Evolutionary conservation across 2,329 filamentous ascomycete species (phyloP).

Genomic region (Aspergillus cejpii): DNA sequence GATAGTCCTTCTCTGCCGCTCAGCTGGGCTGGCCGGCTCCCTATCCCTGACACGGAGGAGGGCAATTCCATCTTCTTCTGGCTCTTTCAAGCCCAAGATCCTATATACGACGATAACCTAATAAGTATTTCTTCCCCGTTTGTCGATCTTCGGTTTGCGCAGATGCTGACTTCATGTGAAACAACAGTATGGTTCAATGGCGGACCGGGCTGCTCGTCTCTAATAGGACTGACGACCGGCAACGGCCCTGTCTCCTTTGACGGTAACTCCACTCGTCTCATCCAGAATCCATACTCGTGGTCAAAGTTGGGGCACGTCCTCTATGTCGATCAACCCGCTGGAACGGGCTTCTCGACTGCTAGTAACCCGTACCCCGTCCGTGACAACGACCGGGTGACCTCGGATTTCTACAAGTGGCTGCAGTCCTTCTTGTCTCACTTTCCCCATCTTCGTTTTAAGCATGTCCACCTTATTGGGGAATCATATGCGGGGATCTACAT

Average conservation of each 20-base stretch:
- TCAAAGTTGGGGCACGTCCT: constrained; percentile 30
- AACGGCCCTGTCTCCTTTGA: constrained; percentile 12
- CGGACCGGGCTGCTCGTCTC: constrained; percentile 33
- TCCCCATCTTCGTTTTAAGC: constrained; percentile 27
- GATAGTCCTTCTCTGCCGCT: constrained; percentile 22
- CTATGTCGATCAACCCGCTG: constrained; percentile 36
- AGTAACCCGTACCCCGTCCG: constrained; percentile 24
- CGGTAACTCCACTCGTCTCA: constrained; percentile 18
- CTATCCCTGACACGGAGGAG: constrained; percentile 22
- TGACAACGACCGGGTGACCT: constrained; percentile 25
- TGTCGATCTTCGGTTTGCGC: background rate
- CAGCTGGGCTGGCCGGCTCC: constrained; percentile 33
- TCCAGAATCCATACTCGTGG: constrained; percentile 26
- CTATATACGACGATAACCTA: constrained; percentile 27
- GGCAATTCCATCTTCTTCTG: constrained; percentile 36
- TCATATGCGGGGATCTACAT: constrained; percentile 37
- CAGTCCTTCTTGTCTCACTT: constrained; percentile 27
- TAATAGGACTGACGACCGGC: constrained; percentile 24
- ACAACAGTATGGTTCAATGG: constrained; percentile 35
- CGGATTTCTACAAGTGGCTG: constrained; percentile 30
- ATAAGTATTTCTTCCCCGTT: constrained; percentile 24
- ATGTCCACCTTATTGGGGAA: constrained; percentile 35
- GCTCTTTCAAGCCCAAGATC: constrained; percentile 31
- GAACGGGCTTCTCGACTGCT: constrained; percentile 31
- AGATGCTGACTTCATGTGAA: constrained; percentile 1